Percentiles rank a stretch among this genome's conserved stretches.
Conservation (phyloP, 345 rosid genomes). For the Ceriops zippeliana region DNA sequence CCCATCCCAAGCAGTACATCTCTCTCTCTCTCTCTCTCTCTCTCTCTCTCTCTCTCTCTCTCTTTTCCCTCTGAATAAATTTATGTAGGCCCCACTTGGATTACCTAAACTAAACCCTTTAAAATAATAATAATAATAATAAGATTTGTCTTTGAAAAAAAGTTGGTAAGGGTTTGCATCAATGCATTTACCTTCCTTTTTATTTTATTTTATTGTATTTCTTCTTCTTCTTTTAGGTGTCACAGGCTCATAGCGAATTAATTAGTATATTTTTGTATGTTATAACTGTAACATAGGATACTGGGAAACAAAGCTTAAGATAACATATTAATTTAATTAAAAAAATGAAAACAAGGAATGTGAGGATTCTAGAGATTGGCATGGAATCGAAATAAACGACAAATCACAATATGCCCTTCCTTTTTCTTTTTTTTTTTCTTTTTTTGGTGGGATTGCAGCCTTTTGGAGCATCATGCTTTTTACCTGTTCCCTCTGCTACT, state of each 20-base stretch:
- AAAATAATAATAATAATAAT: too few species aligned
- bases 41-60: too few species aligned
- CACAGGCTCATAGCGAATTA: too few species aligned
- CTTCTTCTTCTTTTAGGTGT: too few species aligned
- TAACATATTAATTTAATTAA: background rate
- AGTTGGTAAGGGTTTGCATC: background rate
- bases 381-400: conserved; percentile 34
- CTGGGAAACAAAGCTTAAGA: background rate
- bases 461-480: conserved; percentile 28
- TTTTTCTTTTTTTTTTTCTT: background rate
- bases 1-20: too few species aligned
- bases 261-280: too few species aligned
- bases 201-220: background rate
- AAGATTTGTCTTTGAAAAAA: too few species aligned
- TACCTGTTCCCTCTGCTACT: conserved; percentile 19
- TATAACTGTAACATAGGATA: background rate
- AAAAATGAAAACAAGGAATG: conserved; percentile 9
- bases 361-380: background rate
- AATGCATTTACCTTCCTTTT: background rate
- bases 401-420: conserved; percentile 19
- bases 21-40: too few species aligned
- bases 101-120: too few species aligned
- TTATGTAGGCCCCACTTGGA: too few species aligned
- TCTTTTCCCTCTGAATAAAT: too few species aligned
- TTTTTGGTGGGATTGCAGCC: conserved; percentile 29